Base-by-base conservation (phyloP, 805 yeast species). In the Kluyveromyces nonfermentans region DNA sequence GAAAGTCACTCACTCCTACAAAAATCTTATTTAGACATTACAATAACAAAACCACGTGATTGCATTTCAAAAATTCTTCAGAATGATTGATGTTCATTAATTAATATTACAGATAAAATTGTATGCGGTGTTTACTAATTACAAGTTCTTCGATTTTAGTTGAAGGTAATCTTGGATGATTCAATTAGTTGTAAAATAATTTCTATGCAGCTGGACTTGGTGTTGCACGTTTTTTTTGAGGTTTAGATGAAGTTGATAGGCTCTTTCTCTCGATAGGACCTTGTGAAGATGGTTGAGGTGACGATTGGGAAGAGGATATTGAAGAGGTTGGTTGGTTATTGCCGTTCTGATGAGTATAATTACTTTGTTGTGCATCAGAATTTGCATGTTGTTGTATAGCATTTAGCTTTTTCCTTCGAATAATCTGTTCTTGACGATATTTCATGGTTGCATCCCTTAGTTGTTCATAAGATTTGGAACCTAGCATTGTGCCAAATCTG, bases 401-500 rank as follows among this genome's bases (percentile, higher is more conserved):
- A n/a, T 40, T 45, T 34, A 41, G 40, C 33, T 40, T 40, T 19
- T 38, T 38, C 18, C 41, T 28, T 15, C 16, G 25, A 22, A 17
- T 38, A 28, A 38, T 38, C 15, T 38, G 41, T 63, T 77, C 88
- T 64, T 81, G 79, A 52, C 93, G 73, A 63, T 80, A 79, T 55
- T 78, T 73, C 44, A 85, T 45, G 17, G 65, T 78, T 17, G 89
- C 82, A 57, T 88, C 87, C 53, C 86, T 70, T 50, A 81, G 67
- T 41, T 80, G 74, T 43, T 88, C 96, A 57, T 85, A 85, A 0
- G 96, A 81, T 62, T 89, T 90, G 4, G 93, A 78, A 35, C 88
- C 70, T 28, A 90, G 65, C 96, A 88, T 88, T 6, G 95, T 78
- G 7, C 96, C 96, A 64, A 89, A 89, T 47, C 97, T 71, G 25